These are phyloP conservation scores for Pseudomonodictys pantanalensis DNA, from an alignment of 495 filamentous ascomycete species.

Conservation along the genomic window DNA sequence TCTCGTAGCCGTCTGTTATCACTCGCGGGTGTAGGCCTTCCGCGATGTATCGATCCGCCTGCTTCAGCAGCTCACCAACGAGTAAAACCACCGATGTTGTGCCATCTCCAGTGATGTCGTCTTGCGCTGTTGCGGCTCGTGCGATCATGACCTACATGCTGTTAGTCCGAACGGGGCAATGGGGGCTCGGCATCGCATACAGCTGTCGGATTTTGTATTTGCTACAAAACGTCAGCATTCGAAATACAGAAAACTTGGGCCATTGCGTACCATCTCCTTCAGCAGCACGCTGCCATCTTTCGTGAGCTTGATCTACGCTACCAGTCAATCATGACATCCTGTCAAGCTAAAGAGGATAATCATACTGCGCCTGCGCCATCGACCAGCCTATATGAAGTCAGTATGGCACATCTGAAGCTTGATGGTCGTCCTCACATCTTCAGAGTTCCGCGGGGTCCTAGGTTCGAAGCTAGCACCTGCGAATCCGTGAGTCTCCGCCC, in stretches of 20 bases:
- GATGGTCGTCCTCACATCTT: slow-evolving; percentile 70
- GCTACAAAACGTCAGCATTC: slow-evolving; percentile 39
- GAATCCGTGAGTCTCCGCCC: neutral
- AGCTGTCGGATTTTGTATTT: slow-evolving; percentile 85
- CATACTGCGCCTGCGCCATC: slow-evolving; percentile 90
- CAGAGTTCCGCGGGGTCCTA: slow-evolving; percentile 89
- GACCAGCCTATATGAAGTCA: slow-evolving; percentile 65
- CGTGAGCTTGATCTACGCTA: slow-evolving; percentile 86
- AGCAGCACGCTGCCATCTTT: slow-evolving; percentile 97
- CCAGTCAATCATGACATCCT: neutral
- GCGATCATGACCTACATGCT: slow-evolving; percentile 83
- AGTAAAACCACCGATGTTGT: slow-evolving; percentile 94
- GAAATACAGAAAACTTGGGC: neutral
- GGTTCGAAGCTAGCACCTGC: slow-evolving; percentile 94
- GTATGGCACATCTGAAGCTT: neutral
- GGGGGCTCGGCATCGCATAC: slow-evolving; percentile 48
- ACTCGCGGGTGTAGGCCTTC: slow-evolving; percentile 95
- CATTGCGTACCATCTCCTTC: slow-evolving; percentile 79
- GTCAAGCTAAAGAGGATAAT: slow-evolving; percentile 7
- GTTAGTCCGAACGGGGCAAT: slow-evolving; percentile 15
- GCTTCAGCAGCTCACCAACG: slow-evolving; percentile 95
- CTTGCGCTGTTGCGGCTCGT: slow-evolving; percentile 92
- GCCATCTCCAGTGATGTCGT: slow-evolving; percentile 97
- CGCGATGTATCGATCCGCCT: slow-evolving; percentile 89
- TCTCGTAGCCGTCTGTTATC: slow-evolving; percentile 96